Base-by-base conservation (phyloP, 1,284 basidiomycete species). In the Moesziomyces sp. region DNA sequence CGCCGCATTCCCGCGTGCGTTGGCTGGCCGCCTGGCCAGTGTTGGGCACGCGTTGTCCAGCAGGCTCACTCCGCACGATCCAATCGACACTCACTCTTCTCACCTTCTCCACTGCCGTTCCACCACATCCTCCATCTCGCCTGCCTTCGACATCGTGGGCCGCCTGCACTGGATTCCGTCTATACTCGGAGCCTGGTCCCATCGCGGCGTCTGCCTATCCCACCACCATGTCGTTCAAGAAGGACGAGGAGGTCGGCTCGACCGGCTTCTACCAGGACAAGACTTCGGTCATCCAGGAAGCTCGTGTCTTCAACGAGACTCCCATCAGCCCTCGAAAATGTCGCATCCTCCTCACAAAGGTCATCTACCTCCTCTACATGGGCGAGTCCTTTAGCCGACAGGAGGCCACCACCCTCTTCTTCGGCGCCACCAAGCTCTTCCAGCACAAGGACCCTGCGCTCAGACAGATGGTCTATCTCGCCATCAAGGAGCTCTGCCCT, bases 361-460 rank as follows among this genome's bases (percentile, higher is more conserved):
- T 99, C 82, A 92, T 98, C 57, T 97, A 98, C 86, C 88, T 99
- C 60, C 88, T 99, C 63, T 98, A 98, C 86, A 90, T 93, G 73
- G 97, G 97, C 69, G 96, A 99, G 87, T 93, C 90, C 1, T 96
- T 99, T 86, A 90, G 89, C 44, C 92, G 93, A 4, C 95, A 98
- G 85, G 97, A 99, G 86, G 95, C 97, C 3, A 99, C 97, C 21
- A 94, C 91, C 9, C 87, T 99, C 76, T 99, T 99, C 90, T 99
- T 99, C 86, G 96, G 97, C 53, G 96, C 95, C 0, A 98, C 97
- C 13, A 99, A 99, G 87, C 86, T 99, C 67, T 99, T 99, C 86
- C 97, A 99, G 86, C 92, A 99, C 87, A 99, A 98, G 86, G 97
- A 99, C 87, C 92, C 92, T 77, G 96, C 94, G 4, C 87, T 99